Evolutionary conservation across 352 stramenopile species (phyloP), one percentile per base, ranked within the genome.

Genomic region (Stramenopiles sp.): DNA sequence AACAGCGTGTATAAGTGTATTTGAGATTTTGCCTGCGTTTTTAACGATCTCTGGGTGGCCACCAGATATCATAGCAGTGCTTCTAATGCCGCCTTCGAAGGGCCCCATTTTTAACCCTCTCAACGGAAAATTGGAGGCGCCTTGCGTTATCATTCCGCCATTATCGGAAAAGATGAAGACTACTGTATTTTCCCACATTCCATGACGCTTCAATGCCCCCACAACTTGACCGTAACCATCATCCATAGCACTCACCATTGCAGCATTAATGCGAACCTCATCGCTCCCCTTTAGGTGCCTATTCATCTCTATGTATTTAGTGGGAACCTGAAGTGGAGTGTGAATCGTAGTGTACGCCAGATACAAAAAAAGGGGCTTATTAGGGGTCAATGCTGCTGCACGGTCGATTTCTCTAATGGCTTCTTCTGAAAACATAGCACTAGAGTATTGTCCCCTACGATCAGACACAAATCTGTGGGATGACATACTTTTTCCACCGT

Each of bases 211-310:
- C 0, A 87, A 81, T 7, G 76, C 75, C 1, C 80, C 39, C 7
- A 83, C 82, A 1, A 88, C 14, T 25, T 22, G 22, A 7, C 82
- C 83, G 29, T 87, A 4, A 27, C 80, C 80, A 7, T 83, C 81
- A 81, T 88, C 85, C 0, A 88, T 31, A 85, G 87, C n/a, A 81
- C 83, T 67, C 82, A 81, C 31, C 84, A 86, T 84, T 71, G 39
- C 32, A 81, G 81, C 0, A 55, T 14, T 55, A 4, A 14, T 55
- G 4, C 39, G 4, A 55, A 4, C 4, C 14, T 55, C 14, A 4
- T 14, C 39, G 14, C 4, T 55, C 4, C 14, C 71, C 30, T 44
- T 81, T 44, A 86, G 82, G 81, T 85, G 55, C 78, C 86, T 86
- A 14, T 80, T 67, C 4, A 4, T 4, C 0, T 87, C 80, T 30